phyloP scores from a whole-genome alignment of 495 filamentous ascomycete genomes.

The Annulohypoxylon nitens region DNA sequence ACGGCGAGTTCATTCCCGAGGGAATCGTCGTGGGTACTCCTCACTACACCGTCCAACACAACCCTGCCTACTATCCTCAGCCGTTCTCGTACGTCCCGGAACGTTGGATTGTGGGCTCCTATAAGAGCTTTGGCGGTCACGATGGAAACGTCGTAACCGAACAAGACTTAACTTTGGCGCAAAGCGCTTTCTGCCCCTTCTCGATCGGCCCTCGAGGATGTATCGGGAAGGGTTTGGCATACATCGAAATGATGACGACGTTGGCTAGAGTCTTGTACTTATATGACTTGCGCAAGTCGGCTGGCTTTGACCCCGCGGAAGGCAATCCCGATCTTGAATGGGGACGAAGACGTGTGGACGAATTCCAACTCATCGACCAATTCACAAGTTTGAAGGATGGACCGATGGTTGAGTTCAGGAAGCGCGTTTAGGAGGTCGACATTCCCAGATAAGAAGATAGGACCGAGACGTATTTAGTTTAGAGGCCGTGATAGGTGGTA shows the following conservation, averaged over 20 bases:
- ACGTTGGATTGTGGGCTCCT: slow-evolving; percentile 63
- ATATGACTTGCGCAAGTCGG: slow-evolving; percentile 62
- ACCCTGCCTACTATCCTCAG: slow-evolving; percentile 64
- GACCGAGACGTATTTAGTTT: neutral
- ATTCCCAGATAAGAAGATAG: neutral
- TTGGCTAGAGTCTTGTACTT: slow-evolving; percentile 62
- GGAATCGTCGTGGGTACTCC: slow-evolving; percentile 68
- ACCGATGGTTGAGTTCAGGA: slow-evolving; percentile 68
- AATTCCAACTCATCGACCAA: slow-evolving; percentile 69
- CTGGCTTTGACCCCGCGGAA: slow-evolving; percentile 60
- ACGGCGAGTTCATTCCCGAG: slow-evolving; percentile 65
- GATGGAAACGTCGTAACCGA: slow-evolving; percentile 40
- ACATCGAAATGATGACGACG: slow-evolving; percentile 64
- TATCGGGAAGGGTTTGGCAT: slow-evolving; percentile 71
- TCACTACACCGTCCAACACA: slow-evolving; percentile 69
- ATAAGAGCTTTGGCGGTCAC: slow-evolving; percentile 35
- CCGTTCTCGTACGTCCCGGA: slow-evolving; percentile 67
- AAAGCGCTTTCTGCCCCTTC: slow-evolving; percentile 70
- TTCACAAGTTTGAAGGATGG: slow-evolving; percentile 71
- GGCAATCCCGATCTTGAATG: slow-evolving; percentile 56
- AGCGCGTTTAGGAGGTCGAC: slow-evolving; percentile 35
- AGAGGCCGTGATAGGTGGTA: slow-evolving; percentile 6
- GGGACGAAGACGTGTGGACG: slow-evolving; percentile 60
- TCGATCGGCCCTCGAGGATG: slow-evolving; percentile 68
- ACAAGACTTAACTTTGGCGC: slow-evolving; percentile 57